Evolutionary conservation across 768 basidiomycete genomes (phyloP).

Genomic region (Phlebiopsis flavidoalba): DNA sequence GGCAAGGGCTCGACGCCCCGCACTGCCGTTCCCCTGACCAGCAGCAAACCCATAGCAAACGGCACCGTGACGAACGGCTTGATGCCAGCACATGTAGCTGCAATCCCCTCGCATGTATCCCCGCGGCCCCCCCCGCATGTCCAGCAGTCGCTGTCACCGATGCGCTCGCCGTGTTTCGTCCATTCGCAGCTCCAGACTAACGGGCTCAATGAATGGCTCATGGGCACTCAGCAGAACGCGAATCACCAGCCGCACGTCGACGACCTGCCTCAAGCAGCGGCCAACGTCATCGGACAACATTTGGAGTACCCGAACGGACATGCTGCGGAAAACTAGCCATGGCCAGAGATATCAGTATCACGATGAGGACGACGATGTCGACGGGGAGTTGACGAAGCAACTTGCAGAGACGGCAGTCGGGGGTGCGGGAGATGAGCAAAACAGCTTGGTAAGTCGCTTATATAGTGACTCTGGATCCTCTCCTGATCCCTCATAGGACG

Average conservation of each 20-base stretch:
- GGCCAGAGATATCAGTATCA: conserved; percentile 13
- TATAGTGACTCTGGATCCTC: conserved; percentile 3
- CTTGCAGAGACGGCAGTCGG: conserved; percentile 96
- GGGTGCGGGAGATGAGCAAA: conserved; percentile 99
- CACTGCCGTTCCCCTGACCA: conserved; percentile 10
- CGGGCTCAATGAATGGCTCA: conserved; percentile 72
- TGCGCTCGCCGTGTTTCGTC: conserved; percentile 84
- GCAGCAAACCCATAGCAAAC: conserved; percentile 4
- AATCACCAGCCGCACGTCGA: conserved; percentile 45
- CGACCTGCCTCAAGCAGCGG: conserved; percentile 32
- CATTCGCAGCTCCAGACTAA: conserved; percentile 88
- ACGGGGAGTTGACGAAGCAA: conserved; percentile 82
- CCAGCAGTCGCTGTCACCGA: conserved; percentile 26
- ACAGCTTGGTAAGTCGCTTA: conserved; percentile 69
- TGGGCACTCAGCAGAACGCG: conserved; percentile 15
- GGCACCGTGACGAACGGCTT: background rate
- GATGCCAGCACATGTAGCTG: background rate
- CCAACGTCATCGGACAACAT: conserved; percentile 13
- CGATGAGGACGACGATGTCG: conserved; percentile 57
- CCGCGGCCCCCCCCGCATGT: conserved; percentile 14
- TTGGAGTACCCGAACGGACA: conserved; percentile 17
- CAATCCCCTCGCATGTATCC: conserved; percentile 2
- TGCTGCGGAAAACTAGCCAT: conserved; percentile 16
- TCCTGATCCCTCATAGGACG: conserved; percentile 54
- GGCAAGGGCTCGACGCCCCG: conserved; percentile 14